Conservation (phyloP, 2,329 filamentous ascomycete genomes). For the Cryphonectria parasitica region DNA sequence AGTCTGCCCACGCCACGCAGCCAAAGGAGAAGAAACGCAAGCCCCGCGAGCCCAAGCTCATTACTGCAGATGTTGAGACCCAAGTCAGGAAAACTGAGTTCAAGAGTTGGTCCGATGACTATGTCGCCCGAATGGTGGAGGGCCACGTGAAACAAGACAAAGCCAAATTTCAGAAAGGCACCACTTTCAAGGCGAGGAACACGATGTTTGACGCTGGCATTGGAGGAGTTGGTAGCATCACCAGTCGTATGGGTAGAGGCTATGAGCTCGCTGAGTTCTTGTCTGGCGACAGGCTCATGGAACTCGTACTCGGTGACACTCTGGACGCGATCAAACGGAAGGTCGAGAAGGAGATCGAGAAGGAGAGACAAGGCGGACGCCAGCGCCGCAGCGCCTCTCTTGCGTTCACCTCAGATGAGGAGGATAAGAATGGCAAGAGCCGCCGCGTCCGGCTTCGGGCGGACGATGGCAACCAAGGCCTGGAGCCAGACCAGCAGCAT, state of each 20-base stretch:
- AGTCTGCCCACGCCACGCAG: conserved; percentile 12
- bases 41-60: conserved; percentile 34
- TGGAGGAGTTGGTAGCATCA: conserved; percentile 41
- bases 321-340: conserved; percentile 28
- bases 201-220: conserved; percentile 46
- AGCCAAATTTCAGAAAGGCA: conserved; percentile 43
- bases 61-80: conserved; percentile 38
- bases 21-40: conserved; percentile 17
- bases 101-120: conserved; percentile 47
- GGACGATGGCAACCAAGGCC: conserved; percentile 31
- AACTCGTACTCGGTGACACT: conserved; percentile 28
- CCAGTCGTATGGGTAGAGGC: conserved; percentile 36
- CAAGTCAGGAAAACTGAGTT: conserved; percentile 43
- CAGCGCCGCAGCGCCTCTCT: conserved; percentile 49
- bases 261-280: conserved; percentile 54
- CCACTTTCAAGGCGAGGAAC: conserved; percentile 41
- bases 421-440: conserved; percentile 36
- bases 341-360: conserved; percentile 30
- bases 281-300: conserved; percentile 48
- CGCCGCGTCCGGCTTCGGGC: conserved; percentile 46
- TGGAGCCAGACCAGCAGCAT: conserved; percentile 24
- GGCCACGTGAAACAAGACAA: conserved; percentile 31
- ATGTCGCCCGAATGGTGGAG: conserved; percentile 59
- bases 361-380: conserved; percentile 30
- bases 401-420: conserved; percentile 44